Conservation (phyloP, 306 rosid genomes). For the Bauhinia variegata region DNA sequence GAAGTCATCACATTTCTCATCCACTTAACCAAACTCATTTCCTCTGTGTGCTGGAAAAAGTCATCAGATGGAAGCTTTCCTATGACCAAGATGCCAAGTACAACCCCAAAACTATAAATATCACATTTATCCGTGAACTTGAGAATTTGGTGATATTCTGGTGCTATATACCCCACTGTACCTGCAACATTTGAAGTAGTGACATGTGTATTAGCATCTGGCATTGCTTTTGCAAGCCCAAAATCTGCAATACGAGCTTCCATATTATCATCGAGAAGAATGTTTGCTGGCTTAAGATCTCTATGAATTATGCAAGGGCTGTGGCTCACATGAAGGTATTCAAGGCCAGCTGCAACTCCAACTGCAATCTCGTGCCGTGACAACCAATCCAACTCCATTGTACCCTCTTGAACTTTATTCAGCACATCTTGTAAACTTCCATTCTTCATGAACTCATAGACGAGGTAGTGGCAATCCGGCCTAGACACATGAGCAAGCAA, state of each 20-base stretch:
- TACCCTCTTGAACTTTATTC: slow-evolving; percentile 40
- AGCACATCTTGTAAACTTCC: slow-evolving; percentile 78
- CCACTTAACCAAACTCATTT: slow-evolving; percentile 88
- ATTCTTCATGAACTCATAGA: slow-evolving; percentile 91
- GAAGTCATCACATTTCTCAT: slow-evolving; percentile 68
- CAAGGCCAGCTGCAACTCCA: slow-evolving; percentile 84
- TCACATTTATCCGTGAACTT: slow-evolving; percentile 96
- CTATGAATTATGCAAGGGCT: slow-evolving; percentile 79
- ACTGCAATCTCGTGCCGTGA: slow-evolving; percentile 66
- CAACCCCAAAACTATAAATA: slow-evolving; percentile 80
- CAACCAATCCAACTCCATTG: slow-evolving; percentile 62
- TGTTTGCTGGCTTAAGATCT: slow-evolving; percentile 80
- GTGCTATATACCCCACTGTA: slow-evolving; percentile 84
- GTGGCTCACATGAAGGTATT: slow-evolving; percentile 77
- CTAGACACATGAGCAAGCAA: slow-evolving; percentile 76
- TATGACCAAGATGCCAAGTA: slow-evolving; percentile 76
- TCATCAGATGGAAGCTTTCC: slow-evolving; percentile 82
- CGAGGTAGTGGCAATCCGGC: slow-evolving; percentile 81
- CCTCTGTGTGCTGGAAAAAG: slow-evolving; percentile 63
- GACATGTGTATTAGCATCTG: slow-evolving; percentile 73
- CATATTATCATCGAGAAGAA: slow-evolving; percentile 85
- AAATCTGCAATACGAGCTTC: slow-evolving; percentile 94
- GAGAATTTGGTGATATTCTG: slow-evolving; percentile 84
- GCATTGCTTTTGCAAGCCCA: slow-evolving; percentile 89
- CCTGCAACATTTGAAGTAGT: slow-evolving; percentile 79